Conservation (phyloP, 1,284 basidiomycete genomes). For the Moniliella sp. region DNA sequence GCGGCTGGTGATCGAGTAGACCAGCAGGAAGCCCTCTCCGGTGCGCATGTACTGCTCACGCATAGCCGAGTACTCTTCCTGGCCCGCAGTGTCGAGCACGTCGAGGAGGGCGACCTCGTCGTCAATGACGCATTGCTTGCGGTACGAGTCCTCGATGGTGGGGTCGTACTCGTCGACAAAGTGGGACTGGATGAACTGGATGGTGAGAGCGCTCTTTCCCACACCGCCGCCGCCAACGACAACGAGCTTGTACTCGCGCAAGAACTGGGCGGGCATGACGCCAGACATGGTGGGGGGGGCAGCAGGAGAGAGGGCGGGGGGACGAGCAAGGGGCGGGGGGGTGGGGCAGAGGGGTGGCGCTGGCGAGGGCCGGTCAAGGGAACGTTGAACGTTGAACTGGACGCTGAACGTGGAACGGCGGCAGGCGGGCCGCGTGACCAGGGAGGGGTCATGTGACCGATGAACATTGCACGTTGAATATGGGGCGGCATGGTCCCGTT, state of each 20-base stretch:
- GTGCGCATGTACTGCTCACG: conserved; percentile 92
- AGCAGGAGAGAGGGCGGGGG: too few relatives aligned
- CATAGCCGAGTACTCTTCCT: conserved; percentile 98
- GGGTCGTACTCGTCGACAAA: conserved; percentile 98
- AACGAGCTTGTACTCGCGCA: conserved; percentile 40
- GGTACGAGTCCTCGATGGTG: conserved; percentile 53
- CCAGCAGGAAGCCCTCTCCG: conserved; percentile 91
- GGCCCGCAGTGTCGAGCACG: conserved; percentile 91
- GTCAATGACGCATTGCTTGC: conserved; percentile 47
- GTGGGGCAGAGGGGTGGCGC: too few relatives aligned
- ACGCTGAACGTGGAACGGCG: too few relatives aligned
- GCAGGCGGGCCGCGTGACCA: too few relatives aligned
- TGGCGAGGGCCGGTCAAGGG: too few relatives aligned
- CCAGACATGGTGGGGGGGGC: background rate
- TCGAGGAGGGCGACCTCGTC: conserved; percentile 91
- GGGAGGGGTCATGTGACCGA: too few relatives aligned
- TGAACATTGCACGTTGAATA: too few relatives aligned
- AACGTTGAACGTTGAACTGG: too few relatives aligned
- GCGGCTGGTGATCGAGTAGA: conserved; percentile 93
- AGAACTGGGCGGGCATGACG: conserved; percentile 41
- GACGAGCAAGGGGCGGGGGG: too few relatives aligned
- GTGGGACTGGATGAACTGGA: conserved; percentile 78
- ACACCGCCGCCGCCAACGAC: conserved; percentile 94
- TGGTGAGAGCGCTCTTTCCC: conserved; percentile 85
- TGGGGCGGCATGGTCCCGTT: too few relatives aligned